Percentiles rank a stretch among this genome's conserved stretches.
These are phyloP conservation scores for Fusarium domesticum DNA, from an alignment of 2,329 filamentous ascomycete species.

Conservation along the genomic window DNA sequence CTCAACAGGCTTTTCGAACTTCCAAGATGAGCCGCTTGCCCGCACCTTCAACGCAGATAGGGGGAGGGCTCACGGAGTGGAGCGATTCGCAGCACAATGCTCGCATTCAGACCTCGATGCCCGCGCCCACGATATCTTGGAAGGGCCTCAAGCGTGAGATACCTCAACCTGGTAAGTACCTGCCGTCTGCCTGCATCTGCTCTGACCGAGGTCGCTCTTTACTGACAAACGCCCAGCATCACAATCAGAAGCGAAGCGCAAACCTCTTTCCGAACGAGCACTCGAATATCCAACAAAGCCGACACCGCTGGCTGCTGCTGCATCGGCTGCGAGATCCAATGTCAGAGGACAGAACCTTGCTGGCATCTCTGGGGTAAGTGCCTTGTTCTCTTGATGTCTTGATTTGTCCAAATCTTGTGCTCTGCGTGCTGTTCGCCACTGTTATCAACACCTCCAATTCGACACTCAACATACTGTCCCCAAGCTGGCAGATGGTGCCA, in stretches of 20 bases:
- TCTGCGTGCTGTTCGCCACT: too few relatives aligned
- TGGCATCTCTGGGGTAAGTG: conserved; percentile 32
- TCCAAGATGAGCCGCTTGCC: conserved; percentile 35
- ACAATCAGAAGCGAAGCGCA: conserved; percentile 59
- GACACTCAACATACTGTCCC: too few relatives aligned
- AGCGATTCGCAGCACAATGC: conserved; percentile 60
- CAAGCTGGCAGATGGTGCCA: too few relatives aligned
- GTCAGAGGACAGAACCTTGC: conserved; percentile 46
- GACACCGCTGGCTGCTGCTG: conserved; percentile 37
- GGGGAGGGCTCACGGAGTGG: conserved; percentile 50
- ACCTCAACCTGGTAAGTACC: conserved; percentile 42
- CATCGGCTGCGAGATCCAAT: conserved; percentile 40
- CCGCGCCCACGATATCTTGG: conserved; percentile 35
- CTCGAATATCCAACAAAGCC: conserved; percentile 47
- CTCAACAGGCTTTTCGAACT: conserved; percentile 26
- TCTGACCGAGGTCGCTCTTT: neutral
- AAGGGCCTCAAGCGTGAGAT: conserved; percentile 52
- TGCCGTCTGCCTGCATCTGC: neutral
- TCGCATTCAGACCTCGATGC: conserved; percentile 44
- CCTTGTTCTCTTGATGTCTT: conserved; percentile 3
- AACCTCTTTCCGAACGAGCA: conserved; percentile 54
- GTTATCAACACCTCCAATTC: too few relatives aligned
- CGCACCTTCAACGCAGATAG: conserved; percentile 27
- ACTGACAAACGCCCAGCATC: conserved; percentile 39
- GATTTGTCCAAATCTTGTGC: neutral